Conservation (phyloP, 768 basidiomycete species). For the Kwoniella sp. region DNA sequence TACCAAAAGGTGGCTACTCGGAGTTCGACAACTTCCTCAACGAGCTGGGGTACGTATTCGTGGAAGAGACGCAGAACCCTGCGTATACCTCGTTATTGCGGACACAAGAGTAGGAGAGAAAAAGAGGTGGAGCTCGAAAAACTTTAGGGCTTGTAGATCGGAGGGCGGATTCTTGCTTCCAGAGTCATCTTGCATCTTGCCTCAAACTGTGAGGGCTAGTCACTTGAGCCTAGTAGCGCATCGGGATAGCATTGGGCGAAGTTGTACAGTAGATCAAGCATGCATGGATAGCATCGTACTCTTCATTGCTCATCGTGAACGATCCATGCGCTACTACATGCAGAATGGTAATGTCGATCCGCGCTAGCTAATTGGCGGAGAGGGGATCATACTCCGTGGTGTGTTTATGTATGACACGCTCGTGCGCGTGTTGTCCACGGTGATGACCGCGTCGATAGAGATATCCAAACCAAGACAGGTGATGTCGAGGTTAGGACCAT, state of each 20-base stretch:
- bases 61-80: constrained; percentile 88
- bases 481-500: too few species aligned
- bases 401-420: background rate
- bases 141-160: too few species aligned
- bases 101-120: background rate
- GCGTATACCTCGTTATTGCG: constrained; percentile 65
- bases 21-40: constrained; percentile 75
- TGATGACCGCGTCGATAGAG: background rate
- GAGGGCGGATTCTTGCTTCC: too few species aligned
- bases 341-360: too few species aligned
- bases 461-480: too few species aligned
- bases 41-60: constrained; percentile 79
- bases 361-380: background rate
- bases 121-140: background rate
- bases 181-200: too few species aligned
- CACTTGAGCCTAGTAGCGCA: background rate
- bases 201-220: too few species aligned
- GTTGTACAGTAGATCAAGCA: constrained; percentile 1
- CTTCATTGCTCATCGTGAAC: too few species aligned
- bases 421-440: background rate
- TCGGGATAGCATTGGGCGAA: background rate
- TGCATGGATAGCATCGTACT: background rate
- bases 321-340: too few species aligned
- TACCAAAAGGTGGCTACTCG: constrained; percentile 68
- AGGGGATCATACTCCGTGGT: background rate